Evolutionary conservation across 306 rosid species (phyloP), one percentile per base, ranked within the genome.

Genomic region (Vachellia pachyceras): DNA sequence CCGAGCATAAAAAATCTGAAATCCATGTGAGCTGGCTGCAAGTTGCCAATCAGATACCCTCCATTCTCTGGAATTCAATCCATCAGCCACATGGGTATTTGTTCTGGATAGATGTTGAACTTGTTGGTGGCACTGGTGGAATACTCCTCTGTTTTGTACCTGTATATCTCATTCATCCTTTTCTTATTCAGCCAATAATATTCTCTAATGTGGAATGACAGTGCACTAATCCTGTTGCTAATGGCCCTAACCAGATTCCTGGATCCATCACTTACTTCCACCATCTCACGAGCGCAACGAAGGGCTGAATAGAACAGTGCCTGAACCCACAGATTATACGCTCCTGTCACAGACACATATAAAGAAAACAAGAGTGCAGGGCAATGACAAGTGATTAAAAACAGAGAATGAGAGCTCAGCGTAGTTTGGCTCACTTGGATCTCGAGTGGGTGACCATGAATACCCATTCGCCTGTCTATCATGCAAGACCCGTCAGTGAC

Each of bases 401-500:
- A 44, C 58, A 49, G 73, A 77, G 20, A 57, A 57, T 75, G 77
- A 79, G 64, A 14, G 65, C 58, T 78, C 72, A 33, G 61, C 52
- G 29, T 61, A 58, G 65, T 64, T 74, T 33, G 37, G 67, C 93
- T 90, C 84, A 95, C 99, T 82, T 95, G 99, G 86, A 95, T 95
- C 87, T 95, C 99, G 65, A 95, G 97, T 73, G 99, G 99, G 77
- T 95, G 99, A 20, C 98, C 99, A 77, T 95, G 99, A 84, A 90
- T 93, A 20, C 98, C 99, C 99, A 95, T 95, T 45, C 98, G 87
- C 60, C 99, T 91, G 85, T 93, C 99, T 79, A 95, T 91, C 99
- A 93, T 95, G 86, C 99, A 95, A 77, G 99, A 95, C 42, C 98
- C 99, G 79, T 95, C 99, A 1, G 98, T 93, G 87, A 95, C 99